Evolutionary conservation across 2,329 filamentous ascomycete species (phyloP).

Genomic region (Xylariaceae sp.): DNA sequence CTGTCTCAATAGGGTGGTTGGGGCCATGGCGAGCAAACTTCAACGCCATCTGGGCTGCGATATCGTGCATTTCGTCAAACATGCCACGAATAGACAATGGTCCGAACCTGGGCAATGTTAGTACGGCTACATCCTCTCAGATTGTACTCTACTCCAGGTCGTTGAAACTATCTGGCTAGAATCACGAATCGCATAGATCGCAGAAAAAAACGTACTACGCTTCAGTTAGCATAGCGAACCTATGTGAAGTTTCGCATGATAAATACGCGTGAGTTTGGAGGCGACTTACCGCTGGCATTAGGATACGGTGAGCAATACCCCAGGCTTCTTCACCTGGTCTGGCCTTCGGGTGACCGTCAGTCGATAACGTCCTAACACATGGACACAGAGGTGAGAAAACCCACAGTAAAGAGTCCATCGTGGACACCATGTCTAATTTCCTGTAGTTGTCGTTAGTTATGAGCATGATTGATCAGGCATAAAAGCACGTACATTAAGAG

Average conservation of each 20-base stretch:
- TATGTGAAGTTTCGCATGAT: neutral
- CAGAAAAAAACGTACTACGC: slow-evolving; percentile 16
- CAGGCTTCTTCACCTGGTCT: slow-evolving; percentile 51
- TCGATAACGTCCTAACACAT: neutral
- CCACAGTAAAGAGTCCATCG: slow-evolving; percentile 62
- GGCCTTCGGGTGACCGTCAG: slow-evolving; percentile 30
- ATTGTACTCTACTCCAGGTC: neutral
- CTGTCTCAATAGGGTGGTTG: slow-evolving; percentile 48
- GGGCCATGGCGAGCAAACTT: slow-evolving; percentile 64
- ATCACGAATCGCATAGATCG: neutral
- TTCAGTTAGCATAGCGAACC: slow-evolving; percentile 5
- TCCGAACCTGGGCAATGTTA: slow-evolving; percentile 59
- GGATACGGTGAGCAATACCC: slow-evolving; percentile 39
- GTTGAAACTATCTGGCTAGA: neutral
- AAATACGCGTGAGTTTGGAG: neutral
- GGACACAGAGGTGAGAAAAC: slow-evolving; percentile 5
- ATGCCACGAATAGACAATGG: slow-evolving; percentile 61
- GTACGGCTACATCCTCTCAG: slow-evolving; percentile 33
- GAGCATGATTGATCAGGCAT: neutral
- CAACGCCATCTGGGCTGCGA: slow-evolving; percentile 58
- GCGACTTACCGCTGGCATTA: slow-evolving; percentile 24
- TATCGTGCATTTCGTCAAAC: slow-evolving; percentile 66
- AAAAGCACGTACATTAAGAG: slow-evolving; percentile 36
- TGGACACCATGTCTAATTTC: slow-evolving; percentile 55
- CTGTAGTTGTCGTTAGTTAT: slow-evolving; percentile 18